Conservation (phyloP, 768 basidiomycete genomes). For the Boletus vermiculosoides region DNA sequence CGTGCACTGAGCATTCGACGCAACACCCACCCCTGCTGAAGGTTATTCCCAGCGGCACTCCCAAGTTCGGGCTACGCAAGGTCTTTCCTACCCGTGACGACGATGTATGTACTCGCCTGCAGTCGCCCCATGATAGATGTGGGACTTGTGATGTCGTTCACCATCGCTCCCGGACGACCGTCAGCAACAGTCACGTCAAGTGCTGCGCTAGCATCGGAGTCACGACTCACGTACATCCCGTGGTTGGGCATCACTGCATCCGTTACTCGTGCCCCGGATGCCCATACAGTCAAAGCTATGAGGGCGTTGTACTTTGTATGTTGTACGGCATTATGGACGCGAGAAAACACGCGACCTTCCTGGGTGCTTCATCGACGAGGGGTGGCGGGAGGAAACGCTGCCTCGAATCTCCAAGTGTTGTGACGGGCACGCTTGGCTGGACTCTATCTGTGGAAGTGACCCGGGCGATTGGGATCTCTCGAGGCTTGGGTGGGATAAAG, state of each 20-base stretch:
- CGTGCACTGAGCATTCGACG: too few relatives aligned
- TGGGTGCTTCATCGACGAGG: slow-evolving; percentile 43
- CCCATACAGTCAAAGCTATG: slow-evolving; percentile 42
- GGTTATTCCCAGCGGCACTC: slow-evolving; percentile 10
- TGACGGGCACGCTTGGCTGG: slow-evolving; percentile 56
- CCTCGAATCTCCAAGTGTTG: slow-evolving; percentile 37
- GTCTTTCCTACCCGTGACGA: slow-evolving; percentile 38
- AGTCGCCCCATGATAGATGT: slow-evolving; percentile 46
- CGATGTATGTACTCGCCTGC: slow-evolving; percentile 38
- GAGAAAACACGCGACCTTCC: slow-evolving; percentile 39
- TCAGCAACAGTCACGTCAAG: background rate
- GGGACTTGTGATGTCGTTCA: slow-evolving; percentile 45
- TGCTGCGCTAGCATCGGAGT: slow-evolving; percentile 35
- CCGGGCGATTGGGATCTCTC: slow-evolving; percentile 48
- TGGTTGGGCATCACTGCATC: slow-evolving; percentile 20
- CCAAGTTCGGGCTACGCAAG: slow-evolving; percentile 47
- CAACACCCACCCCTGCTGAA: background rate
- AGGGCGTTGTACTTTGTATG: slow-evolving; percentile 42
- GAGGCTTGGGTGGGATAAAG: slow-evolving; percentile 57
- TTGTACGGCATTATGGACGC: slow-evolving; percentile 1
- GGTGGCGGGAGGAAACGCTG: slow-evolving; percentile 42
- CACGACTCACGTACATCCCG: slow-evolving; percentile 42
- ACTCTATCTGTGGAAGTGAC: slow-evolving; percentile 32
- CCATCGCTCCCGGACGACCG: slow-evolving; percentile 32
- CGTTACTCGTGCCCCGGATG: slow-evolving; percentile 42